Conservation (phyloP, 345 rosid genomes). For the Garcia nutans region DNA sequence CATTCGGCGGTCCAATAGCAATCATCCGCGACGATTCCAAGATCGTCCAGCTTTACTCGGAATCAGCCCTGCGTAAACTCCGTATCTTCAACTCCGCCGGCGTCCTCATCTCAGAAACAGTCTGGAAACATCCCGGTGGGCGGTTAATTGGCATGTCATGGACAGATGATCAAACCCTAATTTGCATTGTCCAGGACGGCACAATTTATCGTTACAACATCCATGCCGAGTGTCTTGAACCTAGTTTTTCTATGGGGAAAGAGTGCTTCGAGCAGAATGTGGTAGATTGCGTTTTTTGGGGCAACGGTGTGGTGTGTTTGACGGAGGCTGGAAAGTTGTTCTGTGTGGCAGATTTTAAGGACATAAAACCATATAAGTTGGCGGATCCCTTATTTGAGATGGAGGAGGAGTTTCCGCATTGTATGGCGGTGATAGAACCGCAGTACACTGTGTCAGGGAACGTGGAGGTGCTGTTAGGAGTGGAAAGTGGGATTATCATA, state of each 20-base stretch:
- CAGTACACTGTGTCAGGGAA: conserved; percentile 83
- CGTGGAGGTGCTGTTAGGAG: conserved; percentile 73
- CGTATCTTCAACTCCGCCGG: conserved; percentile 96
- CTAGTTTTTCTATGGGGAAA: conserved; percentile 66
- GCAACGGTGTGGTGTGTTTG: conserved; percentile 81
- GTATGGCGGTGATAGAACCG: conserved; percentile 83
- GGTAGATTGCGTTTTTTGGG: conserved; percentile 88
- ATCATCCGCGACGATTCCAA: conserved; percentile 96
- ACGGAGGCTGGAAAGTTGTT: conserved; percentile 68
- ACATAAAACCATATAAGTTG: conserved; percentile 52
- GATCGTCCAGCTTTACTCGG: conserved; percentile 95
- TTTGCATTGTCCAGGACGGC: conserved; percentile 88
- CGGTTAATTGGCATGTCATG: conserved; percentile 90
- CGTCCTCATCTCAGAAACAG: conserved; percentile 64
- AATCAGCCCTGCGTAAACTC: conserved; percentile 93
- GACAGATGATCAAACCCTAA: conserved; percentile 83
- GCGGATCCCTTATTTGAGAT: conserved; percentile 53
- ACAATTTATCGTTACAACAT: conserved; percentile 78
- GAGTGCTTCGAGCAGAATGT: conserved; percentile 94
- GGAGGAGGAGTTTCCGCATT: conserved; percentile 53
- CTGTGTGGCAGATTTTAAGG: conserved; percentile 72
- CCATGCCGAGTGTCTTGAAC: conserved; percentile 73
- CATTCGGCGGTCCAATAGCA: conserved; percentile 91
- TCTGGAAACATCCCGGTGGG: conserved; percentile 94
- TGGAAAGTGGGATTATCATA: conserved; percentile 52